These are phyloP conservation scores for Beauveria medogensis DNA, from an alignment of 2,329 filamentous ascomycete genomes.

Conservation along the genomic window DNA sequence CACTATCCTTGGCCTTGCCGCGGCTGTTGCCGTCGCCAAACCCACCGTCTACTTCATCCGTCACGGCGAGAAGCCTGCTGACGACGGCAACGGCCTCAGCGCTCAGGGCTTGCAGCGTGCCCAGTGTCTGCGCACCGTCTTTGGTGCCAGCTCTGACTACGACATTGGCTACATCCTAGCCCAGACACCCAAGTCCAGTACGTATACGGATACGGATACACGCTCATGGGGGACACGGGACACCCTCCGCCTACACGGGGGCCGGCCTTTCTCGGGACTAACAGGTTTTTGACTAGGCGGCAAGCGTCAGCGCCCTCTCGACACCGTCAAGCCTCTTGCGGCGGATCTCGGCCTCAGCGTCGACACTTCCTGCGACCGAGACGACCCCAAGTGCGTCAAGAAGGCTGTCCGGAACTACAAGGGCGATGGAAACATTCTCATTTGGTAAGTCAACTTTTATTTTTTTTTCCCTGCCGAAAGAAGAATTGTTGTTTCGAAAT, in stretches of 20 bases:
- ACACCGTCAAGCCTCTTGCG: conserved; percentile 50
- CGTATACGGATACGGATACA: neutral
- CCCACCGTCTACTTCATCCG: conserved; percentile 55
- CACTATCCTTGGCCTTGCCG: conserved; percentile 14
- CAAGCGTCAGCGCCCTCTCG: conserved; percentile 41
- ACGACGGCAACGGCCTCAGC: conserved; percentile 41
- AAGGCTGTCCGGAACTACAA: conserved; percentile 38
- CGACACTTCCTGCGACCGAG: conserved; percentile 47
- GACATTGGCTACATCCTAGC: conserved; percentile 53
- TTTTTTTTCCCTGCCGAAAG: neutral
- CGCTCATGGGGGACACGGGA: too few relatives aligned
- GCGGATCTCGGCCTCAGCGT: conserved; percentile 45
- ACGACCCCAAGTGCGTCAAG: conserved; percentile 46
- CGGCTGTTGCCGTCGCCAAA: conserved; percentile 16
- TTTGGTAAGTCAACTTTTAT: conserved; percentile 34
- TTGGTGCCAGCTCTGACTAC: conserved; percentile 42
- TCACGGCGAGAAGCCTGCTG: conserved; percentile 54
- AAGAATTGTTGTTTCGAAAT: neutral
- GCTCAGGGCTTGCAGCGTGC: conserved; percentile 45
- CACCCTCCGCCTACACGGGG: too few relatives aligned
- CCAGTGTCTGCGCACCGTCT: conserved; percentile 50
- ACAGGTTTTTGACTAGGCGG: conserved; percentile 29
- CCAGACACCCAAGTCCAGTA: conserved; percentile 41
- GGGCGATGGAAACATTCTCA: conserved; percentile 48
- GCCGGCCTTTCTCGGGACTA: neutral